Percentiles rank a stretch among this genome's conserved stretches.
phyloP scores from a whole-genome alignment of 2,329 filamentous ascomycete genomes.

The Cadophora sp. region DNA sequence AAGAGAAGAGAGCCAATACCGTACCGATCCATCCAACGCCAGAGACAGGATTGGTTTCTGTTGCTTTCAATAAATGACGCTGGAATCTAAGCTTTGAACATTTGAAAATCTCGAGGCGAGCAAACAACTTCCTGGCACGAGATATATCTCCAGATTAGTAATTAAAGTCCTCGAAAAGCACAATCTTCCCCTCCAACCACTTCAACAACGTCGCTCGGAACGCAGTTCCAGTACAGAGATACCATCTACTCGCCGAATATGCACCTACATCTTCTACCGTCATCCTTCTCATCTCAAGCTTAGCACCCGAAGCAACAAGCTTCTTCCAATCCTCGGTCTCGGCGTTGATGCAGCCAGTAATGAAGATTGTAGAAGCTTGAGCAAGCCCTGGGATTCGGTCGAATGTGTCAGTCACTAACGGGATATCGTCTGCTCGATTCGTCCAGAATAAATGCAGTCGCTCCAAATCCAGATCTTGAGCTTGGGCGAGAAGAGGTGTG shows the following conservation, averaged over 20 bases:
- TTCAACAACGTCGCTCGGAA: constrained; percentile 55
- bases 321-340: constrained; percentile 42
- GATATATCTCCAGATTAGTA: constrained; percentile 31
- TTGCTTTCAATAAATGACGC: not conserved
- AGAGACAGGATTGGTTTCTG: too few relatives aligned
- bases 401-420: constrained; percentile 66
- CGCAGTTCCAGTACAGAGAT: constrained; percentile 61
- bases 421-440: constrained; percentile 64
- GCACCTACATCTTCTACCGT: constrained; percentile 52
- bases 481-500: constrained; percentile 78
- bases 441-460: constrained; percentile 72
- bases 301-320: constrained; percentile 41
- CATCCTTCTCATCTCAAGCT: constrained; percentile 54
- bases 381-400: constrained; percentile 58
- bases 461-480: constrained; percentile 55
- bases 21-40: too few relatives aligned
- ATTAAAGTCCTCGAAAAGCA: constrained; percentile 58
- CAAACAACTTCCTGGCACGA: not conserved
- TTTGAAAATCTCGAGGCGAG: not conserved
- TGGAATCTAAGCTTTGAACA: not conserved
- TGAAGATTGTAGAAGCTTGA: constrained; percentile 62
- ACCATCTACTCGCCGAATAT: constrained; percentile 54
- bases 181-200: constrained; percentile 54
- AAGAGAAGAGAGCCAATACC: too few relatives aligned
- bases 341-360: constrained; percentile 58